Percentiles rank a stretch among this genome's conserved stretches.
phyloP scores from a whole-genome alignment of 73 alveolate species.

The Breviolum minutum region DNA sequence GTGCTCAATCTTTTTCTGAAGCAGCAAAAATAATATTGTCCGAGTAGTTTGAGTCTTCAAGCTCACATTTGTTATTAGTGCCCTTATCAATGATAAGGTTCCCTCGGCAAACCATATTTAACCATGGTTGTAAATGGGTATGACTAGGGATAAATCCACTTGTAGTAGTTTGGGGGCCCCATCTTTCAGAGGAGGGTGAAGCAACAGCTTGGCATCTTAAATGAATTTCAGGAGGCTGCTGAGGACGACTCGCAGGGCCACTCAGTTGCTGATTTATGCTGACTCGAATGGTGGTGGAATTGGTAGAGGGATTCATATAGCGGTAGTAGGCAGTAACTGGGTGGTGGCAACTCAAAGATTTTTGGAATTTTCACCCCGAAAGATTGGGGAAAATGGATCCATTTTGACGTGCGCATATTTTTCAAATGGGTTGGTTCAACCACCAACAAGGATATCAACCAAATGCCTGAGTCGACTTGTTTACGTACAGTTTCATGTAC shows the following conservation, averaged over 20 bases:
- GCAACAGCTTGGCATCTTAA: not conserved
- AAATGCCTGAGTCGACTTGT: too few species aligned
- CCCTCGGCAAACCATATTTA: not conserved
- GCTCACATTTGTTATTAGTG: not conserved
- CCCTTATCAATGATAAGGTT: not conserved
- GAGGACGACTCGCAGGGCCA: constrained; percentile 34
- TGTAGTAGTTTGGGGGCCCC: too few species aligned
- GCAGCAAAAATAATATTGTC: not conserved
- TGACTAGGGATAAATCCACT: too few species aligned
- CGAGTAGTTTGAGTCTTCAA: not conserved
- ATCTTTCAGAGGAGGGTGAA: constrained; percentile 5
- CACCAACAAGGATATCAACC: too few species aligned
- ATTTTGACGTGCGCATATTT: too few species aligned
- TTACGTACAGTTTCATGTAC: too few species aligned
- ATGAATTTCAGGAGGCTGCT: not conserved
- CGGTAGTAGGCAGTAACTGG: too few species aligned
- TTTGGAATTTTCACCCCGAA: too few species aligned
- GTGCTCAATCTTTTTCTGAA: not conserved
- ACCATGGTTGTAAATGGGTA: too few species aligned
- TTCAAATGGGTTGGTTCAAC: too few species aligned
- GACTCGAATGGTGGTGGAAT: not conserved
- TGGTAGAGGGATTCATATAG: not conserved
- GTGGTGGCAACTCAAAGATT: too few species aligned
- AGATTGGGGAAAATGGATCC: too few species aligned
- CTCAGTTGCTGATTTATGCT: not conserved